Evolutionary conservation across 495 filamentous ascomycete genomes (phyloP), one percentile per base, ranked within the genome.

Genomic region (Penicillium flavigenum): DNA sequence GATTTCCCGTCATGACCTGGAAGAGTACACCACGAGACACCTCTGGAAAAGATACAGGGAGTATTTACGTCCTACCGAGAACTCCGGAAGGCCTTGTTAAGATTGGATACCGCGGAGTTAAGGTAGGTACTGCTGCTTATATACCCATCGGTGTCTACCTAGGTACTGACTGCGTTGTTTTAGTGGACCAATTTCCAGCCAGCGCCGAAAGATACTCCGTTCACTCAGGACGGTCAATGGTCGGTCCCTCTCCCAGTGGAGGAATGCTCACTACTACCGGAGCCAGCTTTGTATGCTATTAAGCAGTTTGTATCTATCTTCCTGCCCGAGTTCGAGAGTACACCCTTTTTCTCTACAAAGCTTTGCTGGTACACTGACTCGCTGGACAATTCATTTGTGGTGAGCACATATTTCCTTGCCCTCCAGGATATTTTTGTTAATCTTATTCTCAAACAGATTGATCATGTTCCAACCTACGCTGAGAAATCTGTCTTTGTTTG

Each of bases 301-400:
- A 56, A 47, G 26, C 57, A 60, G 24, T 63, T 63, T 39, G 61
- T 63, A 1, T 57, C 57, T 3, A 55, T 58, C 11, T 63, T 63
- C 38, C 26, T 60, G 16, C 61, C 61, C 0, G 61, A 63, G 20
- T 63, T 63, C 22, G 20, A 47, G 3, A 34, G 26, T 27, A 46
- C 49, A 8, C 61, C 61, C 14, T 63, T 63, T 38, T 53, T 51
- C 45, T 63, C 61, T 17, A 60, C 61, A 11, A 63, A 65, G 27
- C 53, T 65, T 1, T 65, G 63, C 49, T 65, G 63, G 63, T 65
- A 65, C 38, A 65, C 63, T 1, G 63, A 65, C 32, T 62, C 59
- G 8, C 32, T 65, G 20, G 63, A 65, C 29, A 65, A 65, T 48
- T 57, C 52, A 12, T 63, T 65, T 32, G 56, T 63, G 38, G 62